Conservation (phyloP, 2,329 filamentous ascomycete genomes). For the Aspergillus fructus region DNA sequence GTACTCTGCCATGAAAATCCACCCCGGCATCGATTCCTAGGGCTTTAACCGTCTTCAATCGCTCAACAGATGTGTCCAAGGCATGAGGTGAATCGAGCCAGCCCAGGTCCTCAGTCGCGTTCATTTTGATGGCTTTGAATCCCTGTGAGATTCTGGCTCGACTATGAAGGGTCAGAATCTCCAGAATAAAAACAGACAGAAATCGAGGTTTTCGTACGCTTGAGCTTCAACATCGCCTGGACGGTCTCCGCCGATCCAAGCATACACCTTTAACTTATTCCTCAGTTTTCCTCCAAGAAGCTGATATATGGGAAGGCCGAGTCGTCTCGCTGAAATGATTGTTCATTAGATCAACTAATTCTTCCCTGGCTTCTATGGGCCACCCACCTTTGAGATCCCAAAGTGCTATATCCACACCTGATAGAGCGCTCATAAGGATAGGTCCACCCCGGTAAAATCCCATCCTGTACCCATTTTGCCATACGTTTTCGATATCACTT, state of each 20-base stretch:
- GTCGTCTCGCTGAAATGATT: slow-evolving; percentile 40
- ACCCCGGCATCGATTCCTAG: slow-evolving; percentile 71
- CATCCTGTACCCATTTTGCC: slow-evolving; percentile 60
- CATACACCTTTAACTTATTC: slow-evolving; percentile 69
- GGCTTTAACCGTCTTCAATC: slow-evolving; percentile 50
- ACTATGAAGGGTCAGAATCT: neutral
- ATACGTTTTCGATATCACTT: slow-evolving; percentile 78
- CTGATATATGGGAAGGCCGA: slow-evolving; percentile 69
- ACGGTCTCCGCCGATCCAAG: slow-evolving; percentile 75
- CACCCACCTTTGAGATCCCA: slow-evolving; percentile 69
- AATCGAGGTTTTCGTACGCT: slow-evolving; percentile 28
- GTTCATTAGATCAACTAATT: neutral
- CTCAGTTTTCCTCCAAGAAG: slow-evolving; percentile 72
- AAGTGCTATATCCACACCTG: slow-evolving; percentile 75
- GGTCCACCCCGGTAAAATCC: slow-evolving; percentile 77
- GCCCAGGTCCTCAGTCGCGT: slow-evolving; percentile 71
- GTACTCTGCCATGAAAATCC: slow-evolving; percentile 75
- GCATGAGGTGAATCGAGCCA: slow-evolving; percentile 72
- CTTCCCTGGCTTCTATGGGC: too few species aligned
- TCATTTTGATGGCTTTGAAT: slow-evolving; percentile 67
- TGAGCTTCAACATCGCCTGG: slow-evolving; percentile 64
- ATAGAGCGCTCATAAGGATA: slow-evolving; percentile 76
- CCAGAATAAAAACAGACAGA: neutral
- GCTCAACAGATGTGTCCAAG: neutral
- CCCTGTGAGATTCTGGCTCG: slow-evolving; percentile 39